Percentiles rank a stretch among this genome's conserved stretches.
These are phyloP conservation scores for Ceratobasidium sp. DNA, from an alignment of 1,284 basidiomycete species.

Conservation along the genomic window DNA sequence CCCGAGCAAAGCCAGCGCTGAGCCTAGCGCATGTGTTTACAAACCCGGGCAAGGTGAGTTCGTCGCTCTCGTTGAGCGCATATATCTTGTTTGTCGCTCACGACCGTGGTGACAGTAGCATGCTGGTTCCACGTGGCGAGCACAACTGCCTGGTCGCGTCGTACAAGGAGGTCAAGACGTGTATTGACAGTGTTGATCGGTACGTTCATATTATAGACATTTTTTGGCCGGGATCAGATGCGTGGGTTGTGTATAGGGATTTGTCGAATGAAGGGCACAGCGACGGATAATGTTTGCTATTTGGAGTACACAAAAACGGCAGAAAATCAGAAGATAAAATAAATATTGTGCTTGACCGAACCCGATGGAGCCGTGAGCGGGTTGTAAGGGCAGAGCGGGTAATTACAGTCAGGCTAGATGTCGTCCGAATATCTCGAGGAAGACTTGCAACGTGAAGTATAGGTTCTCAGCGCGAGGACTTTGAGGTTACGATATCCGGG, in stretches of 20 bases:
- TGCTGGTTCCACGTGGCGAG: constrained; percentile 94
- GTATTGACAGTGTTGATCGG: constrained; percentile 82
- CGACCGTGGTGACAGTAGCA: too few species aligned
- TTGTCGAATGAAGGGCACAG: constrained; percentile 5
- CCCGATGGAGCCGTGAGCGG: neutral
- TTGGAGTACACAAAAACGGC: constrained; percentile 44
- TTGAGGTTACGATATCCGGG: too few species aligned
- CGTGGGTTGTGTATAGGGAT: constrained; percentile 4
- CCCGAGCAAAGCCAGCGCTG: constrained; percentile 88
- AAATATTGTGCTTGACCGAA: neutral
- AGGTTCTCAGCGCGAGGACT: too few species aligned
- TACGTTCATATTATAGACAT: constrained; percentile 52
- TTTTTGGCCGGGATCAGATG: neutral
- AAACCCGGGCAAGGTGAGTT: constrained; percentile 85
- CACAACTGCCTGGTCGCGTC: constrained; percentile 96
- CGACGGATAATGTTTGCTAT: neutral
- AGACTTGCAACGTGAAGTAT: too few species aligned
- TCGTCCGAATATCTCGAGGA: too few species aligned
- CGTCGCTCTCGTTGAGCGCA: neutral
- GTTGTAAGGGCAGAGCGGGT: too few species aligned
- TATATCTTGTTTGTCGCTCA: constrained; percentile 43
- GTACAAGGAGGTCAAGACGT: constrained; percentile 91
- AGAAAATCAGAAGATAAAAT: constrained; percentile 14
- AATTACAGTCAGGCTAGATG: too few species aligned
- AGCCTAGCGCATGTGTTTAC: constrained; percentile 92